phyloP scores from a whole-genome alignment of 257 asterid genomes.

The Salvia splendens region DNA sequence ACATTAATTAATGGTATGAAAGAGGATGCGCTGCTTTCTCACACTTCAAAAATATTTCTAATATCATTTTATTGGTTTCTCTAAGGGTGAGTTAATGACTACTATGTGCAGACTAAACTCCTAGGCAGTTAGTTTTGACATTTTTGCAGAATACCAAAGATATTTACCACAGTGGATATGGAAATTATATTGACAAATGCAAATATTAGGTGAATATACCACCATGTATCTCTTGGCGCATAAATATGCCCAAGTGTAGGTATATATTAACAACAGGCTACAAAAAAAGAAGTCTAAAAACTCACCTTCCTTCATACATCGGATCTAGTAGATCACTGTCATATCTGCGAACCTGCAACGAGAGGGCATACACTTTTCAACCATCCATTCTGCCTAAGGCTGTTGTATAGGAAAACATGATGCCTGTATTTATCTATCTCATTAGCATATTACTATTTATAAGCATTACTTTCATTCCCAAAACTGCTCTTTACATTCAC shows the following conservation, averaged over 20 bases:
- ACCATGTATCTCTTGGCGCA: conserved; percentile 17
- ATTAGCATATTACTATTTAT: background rate
- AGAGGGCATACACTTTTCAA: conserved; percentile 22
- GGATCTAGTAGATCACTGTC: conserved; percentile 61
- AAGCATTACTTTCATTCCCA: background rate
- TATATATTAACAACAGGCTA: conserved; percentile 10
- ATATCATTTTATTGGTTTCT: conserved; percentile 10
- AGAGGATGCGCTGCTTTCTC: conserved; percentile 20
- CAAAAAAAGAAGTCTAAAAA: conserved; percentile 21
- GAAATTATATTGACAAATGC: conserved; percentile 19
- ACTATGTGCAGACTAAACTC: conserved; percentile 23
- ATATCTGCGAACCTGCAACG: conserved; percentile 74
- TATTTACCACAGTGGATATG: conserved; percentile 1
- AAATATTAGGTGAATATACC: conserved; percentile 17
- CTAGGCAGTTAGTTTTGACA: conserved; percentile 9
- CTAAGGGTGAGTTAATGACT: background rate
- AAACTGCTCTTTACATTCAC: background rate
- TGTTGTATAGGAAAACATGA: conserved; percentile 24
- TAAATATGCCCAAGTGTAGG: conserved; percentile 15
- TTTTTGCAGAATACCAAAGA: background rate
- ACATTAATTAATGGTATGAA: conserved; percentile 16
- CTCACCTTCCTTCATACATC: conserved; percentile 89
- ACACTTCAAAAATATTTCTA: background rate
- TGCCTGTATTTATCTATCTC: conserved; percentile 1
- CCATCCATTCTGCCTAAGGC: conserved; percentile 22